Conservation (phyloP, 176 grass and related monocot species). For the Musa beccarii region DNA sequence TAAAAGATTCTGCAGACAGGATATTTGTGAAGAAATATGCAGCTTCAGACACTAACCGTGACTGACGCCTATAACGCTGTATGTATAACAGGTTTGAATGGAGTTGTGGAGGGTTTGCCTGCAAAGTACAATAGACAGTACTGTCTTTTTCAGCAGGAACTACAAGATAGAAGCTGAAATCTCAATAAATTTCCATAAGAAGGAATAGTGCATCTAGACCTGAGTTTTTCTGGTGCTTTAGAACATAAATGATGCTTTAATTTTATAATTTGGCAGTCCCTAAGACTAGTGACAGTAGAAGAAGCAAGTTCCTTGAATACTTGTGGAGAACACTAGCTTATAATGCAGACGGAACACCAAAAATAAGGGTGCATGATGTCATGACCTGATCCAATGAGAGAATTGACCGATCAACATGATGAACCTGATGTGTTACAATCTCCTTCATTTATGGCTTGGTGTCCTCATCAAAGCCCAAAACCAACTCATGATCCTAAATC, state of each 20-base stretch:
- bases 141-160: not conserved
- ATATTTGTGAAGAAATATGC: slow-evolving; percentile 98
- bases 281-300: not conserved
- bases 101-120: slow-evolving; percentile 93
- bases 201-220: not conserved
- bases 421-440: no score
- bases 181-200: not conserved
- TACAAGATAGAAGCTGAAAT: not conserved
- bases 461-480: no score
- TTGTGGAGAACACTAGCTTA: no score
- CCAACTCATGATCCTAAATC: no score
- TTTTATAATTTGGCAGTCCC: not conserved
- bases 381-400: no score
- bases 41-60: slow-evolving; percentile 72
- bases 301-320: not conserved
- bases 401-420: no score
- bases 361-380: no score
- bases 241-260: not conserved
- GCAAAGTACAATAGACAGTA: slow-evolving; percentile 30
- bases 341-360: no score
- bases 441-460: no score
- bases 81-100: slow-evolving; percentile 95
- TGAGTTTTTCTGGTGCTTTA: not conserved
- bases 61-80: slow-evolving; percentile 72
- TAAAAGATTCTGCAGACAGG: slow-evolving; percentile 87